Conservation (phyloP, 73 alveolate species). For the Blepharisma japonicum region DNA sequence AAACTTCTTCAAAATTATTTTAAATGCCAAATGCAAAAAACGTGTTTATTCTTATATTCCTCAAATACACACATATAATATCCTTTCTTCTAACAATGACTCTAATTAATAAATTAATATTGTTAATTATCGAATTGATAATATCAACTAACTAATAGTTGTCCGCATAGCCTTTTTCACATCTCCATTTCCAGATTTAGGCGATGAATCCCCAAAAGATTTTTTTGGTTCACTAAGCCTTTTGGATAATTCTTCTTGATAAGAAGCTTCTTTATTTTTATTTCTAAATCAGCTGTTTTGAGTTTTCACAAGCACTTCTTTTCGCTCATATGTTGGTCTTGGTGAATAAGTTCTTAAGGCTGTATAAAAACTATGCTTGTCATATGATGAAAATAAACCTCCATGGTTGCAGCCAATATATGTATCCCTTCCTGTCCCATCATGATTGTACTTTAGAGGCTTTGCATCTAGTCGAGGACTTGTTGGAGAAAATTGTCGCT, state of each 20-base stretch:
- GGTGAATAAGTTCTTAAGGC: slow-evolving; percentile 1
- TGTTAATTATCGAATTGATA: too few species aligned
- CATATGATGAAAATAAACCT: neutral
- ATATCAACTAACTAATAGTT: too few species aligned
- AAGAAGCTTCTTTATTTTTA: neutral
- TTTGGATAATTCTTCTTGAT: neutral
- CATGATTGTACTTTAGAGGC: neutral
- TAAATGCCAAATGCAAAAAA: too few species aligned
- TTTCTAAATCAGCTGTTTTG: neutral
- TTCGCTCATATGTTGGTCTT: neutral
- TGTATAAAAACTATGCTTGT: slow-evolving; percentile 1
- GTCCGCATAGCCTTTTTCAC: too few species aligned
- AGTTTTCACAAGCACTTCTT: too few species aligned
- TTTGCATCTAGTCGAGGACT: slow-evolving; percentile 6
- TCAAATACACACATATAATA: too few species aligned
- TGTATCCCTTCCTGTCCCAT: slow-evolving; percentile 14
- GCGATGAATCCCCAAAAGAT: too few species aligned
- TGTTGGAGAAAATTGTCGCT: neutral
- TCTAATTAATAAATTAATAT: too few species aligned
- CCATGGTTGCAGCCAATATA: slow-evolving; percentile 16
- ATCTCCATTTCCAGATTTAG: too few species aligned
- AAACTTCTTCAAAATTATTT: too few species aligned
- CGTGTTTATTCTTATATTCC: too few species aligned
- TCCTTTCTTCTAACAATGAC: too few species aligned
- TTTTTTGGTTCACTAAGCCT: neutral